Base-by-base conservation (phyloP, 2,329 filamentous ascomycete species). In the Alternaria brassicicola region DNA sequence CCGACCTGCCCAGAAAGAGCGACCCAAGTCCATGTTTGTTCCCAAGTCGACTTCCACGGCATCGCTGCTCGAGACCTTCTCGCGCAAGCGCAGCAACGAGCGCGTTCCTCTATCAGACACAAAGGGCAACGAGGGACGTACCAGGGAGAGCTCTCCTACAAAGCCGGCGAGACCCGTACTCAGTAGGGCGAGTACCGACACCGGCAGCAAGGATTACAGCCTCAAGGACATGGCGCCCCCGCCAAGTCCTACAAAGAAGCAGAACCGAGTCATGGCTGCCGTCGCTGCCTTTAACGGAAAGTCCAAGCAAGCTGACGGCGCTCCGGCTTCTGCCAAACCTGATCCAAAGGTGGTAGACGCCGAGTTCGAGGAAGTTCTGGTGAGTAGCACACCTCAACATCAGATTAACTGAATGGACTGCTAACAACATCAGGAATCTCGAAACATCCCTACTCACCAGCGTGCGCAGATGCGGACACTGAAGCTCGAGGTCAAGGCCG, bases 371-470 rank as follows among this genome's bases (percentile, higher is more conserved):
- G 82, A 82, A 48, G 81, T 89, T 30, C 73, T 89, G 66, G 84
- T 86, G 66, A 73, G 82, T 76, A n/a, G 43, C 77, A 54, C 80
- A 82, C n/a, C 10, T n/a, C 15, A 17, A 33, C 2, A 10, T 13
- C 10, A n/a, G n/a, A n/a, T n/a, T 25, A 2, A 10, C 26, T 28
- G 19, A 39, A 1, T 23, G 17, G n/a, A 28, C 15, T 41, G 21
- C 82, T 66, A 81, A 87, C 61, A 81, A 79, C 35, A 17, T 1
- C 23, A 96, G 77, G 92, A 97, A 74, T 88, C 93, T 17, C 86
- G 94, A 63, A 97, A 98, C 70, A 96, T 98, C 53, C 93, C 94
- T 3, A 91, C 96, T 71, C 91, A 97, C 64, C 93, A 97, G 83
- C 86, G 94, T 54, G 92, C 94, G 77, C 96, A 96, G 80, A 97